Base-by-base conservation (phyloP, 2,329 filamentous ascomycete genomes). In the Sordariomycetes sp. region DNA sequence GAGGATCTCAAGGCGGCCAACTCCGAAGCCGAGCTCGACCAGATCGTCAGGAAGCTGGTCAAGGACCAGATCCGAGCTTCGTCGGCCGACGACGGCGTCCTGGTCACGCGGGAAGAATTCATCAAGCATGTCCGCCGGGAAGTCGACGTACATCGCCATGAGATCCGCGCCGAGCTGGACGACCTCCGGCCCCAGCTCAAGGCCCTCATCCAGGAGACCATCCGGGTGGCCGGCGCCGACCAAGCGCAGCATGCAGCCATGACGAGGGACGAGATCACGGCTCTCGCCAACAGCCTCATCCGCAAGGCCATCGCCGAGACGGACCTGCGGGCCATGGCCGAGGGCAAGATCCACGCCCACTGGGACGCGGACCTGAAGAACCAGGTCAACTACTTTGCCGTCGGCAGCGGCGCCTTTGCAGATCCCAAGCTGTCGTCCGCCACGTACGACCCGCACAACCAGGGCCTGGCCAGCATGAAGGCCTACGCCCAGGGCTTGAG, bases 381-480 rank as follows among this genome's bases (percentile, higher is more conserved):
- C 34, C 69, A 72, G 36, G 62, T 87, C 56, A 94, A 95, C 61
- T 87, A 79, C 59, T 82, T 94, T 46, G 70, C 72, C 4, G 48
- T 58, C 2, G 75, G 75, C 5, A 59, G 77, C 14, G 86, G 85
- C 5, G 84, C 85, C 2, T 46, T 66, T 2, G 59, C 92, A 41
- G 72, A 87, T 44, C 60, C 62, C 0, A 45, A 52, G 3, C 57
- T 71, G 19, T 82, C 77, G 1, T 87, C 83, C 0, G 66, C 70
- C 1, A 70, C 69, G 0, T 80, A 66, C 57, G 41, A 58, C 42
- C 50, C 52, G 36, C 47, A 41, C 26, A 19, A 35, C 0, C 36
- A 38, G 12, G 46, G 46, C 14, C 26, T 47, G 20, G 28, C 36
- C 31, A 16, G 38, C 2, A 32, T 33, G 1, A 39, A 36, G 6